These are phyloP conservation scores for Lactarius indigo DNA, from an alignment of 768 basidiomycete genomes.

Conservation along the genomic window DNA sequence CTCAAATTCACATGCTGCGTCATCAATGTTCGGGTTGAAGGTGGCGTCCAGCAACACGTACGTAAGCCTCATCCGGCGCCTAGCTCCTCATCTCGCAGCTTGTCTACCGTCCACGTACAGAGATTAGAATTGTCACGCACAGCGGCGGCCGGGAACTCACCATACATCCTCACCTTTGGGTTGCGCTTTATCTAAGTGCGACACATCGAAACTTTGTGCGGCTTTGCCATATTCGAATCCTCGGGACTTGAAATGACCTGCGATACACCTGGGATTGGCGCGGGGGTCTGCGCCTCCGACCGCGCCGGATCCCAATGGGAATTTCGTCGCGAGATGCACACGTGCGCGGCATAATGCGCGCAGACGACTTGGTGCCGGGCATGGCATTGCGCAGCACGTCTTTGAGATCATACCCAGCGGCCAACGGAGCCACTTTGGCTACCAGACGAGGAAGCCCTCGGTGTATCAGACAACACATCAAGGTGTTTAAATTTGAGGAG, in stretches of 20 bases:
- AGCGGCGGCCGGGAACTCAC: slow-evolving; percentile 67
- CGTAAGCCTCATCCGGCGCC: no score
- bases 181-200: slow-evolving; percentile 87
- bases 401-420: slow-evolving; percentile 69
- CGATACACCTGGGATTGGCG: slow-evolving; percentile 91
- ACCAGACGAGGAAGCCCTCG: no score
- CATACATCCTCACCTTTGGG: slow-evolving; percentile 85
- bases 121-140: no score
- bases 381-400: slow-evolving; percentile 62
- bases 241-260: slow-evolving; percentile 59
- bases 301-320: slow-evolving; percentile 45
- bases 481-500: no score
- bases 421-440: no score
- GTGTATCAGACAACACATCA: no score
- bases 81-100: no score
- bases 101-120: no score
- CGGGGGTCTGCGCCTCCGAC: slow-evolving; percentile 32
- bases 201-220: slow-evolving; percentile 70
- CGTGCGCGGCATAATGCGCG: slow-evolving; percentile 84
- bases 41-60: no score
- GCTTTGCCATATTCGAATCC: slow-evolving; percentile 69
- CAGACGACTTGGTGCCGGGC: slow-evolving; percentile 35
- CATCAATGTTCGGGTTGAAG: no score
- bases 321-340: slow-evolving; percentile 70
- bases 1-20: no score